Conservation (phyloP, 2,329 filamentous ascomycete genomes). For the Mycosphaerella sp. region DNA sequence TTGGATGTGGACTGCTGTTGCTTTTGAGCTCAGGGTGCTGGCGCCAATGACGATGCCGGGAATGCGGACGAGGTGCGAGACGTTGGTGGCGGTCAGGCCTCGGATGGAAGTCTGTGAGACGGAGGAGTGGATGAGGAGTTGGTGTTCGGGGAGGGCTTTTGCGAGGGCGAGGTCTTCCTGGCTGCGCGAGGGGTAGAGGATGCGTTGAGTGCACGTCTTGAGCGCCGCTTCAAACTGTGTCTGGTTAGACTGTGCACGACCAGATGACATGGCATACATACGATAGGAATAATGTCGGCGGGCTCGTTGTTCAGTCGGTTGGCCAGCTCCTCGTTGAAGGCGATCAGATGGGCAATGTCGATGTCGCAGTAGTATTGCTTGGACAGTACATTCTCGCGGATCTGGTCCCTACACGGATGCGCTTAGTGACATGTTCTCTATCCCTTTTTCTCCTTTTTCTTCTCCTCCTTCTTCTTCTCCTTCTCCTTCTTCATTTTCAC, state of each 20-base stretch:
- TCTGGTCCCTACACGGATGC: constrained; percentile 64
- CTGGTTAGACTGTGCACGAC: constrained; percentile 21
- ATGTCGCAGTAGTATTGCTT: constrained; percentile 96
- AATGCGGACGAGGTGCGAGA: constrained; percentile 90
- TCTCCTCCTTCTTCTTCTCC: too few relatives aligned
- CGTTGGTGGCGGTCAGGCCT: constrained; percentile 85
- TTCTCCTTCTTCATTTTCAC: neutral
- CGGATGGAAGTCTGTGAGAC: constrained; percentile 89
- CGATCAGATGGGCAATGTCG: constrained; percentile 91
- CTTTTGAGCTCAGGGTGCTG: constrained; percentile 93
- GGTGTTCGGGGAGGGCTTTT: constrained; percentile 64
- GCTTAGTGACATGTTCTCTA: constrained; percentile 28
- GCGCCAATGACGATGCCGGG: constrained; percentile 97
- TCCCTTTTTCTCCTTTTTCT: too few relatives aligned
- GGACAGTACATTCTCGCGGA: constrained; percentile 87
- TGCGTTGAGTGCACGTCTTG: constrained; percentile 84
- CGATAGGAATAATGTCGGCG: constrained; percentile 83
- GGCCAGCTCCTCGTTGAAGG: constrained; percentile 90
- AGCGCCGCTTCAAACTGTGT: constrained; percentile 80
- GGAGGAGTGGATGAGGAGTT: constrained; percentile 88
- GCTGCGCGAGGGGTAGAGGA: constrained; percentile 73
- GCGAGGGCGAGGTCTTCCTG: constrained; percentile 51
- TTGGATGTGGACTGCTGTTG: constrained; percentile 76
- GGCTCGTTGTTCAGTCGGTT: constrained; percentile 85
- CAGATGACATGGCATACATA: constrained; percentile 39